Evolutionary conservation across 805 yeast genomes (phyloP).

Genomic region (Danielia reshetovae): DNA sequence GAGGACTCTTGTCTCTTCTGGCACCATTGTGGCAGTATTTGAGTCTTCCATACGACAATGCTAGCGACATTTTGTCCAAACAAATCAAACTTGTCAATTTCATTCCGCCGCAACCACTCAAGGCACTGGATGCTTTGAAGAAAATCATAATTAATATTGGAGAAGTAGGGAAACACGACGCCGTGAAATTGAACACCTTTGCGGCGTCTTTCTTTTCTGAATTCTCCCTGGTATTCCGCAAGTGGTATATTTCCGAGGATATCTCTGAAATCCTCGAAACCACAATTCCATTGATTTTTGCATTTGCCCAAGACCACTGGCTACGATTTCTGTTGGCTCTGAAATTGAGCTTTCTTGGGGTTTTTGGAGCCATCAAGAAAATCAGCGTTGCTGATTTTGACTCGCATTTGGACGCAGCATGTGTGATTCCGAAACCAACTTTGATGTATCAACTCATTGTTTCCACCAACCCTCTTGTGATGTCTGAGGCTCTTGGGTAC

Average conservation of each 20-base stretch:
- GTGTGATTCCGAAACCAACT: constrained; percentile 28
- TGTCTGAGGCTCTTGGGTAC: constrained; percentile 46
- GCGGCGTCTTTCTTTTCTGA: not conserved
- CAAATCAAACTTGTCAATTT: not conserved
- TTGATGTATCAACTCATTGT: constrained; percentile 37
- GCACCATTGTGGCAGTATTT: not conserved
- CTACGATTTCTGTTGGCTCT: constrained; percentile 2
- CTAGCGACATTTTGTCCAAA: not conserved
- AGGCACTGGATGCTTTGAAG: not conserved
- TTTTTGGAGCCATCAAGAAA: constrained; percentile 14
- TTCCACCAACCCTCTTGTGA: constrained; percentile 39
- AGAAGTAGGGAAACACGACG: no score
- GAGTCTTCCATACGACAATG: not conserved
- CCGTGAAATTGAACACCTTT: not conserved
- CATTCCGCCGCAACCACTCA: not conserved
- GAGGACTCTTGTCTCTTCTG: constrained; percentile 2
- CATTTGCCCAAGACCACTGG: not conserved
- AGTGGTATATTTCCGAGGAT: no score
- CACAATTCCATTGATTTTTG: not conserved
- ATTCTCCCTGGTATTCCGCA: not conserved
- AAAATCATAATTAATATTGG: no score
- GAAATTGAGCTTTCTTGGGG: constrained; percentile 10
- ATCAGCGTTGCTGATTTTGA: constrained; percentile 8
- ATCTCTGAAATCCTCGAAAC: no score
- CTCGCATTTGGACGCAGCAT: constrained; percentile 7